Conservation (phyloP, 371 early-diverging fungal genomes). For the Mortierella sp. region DNA sequence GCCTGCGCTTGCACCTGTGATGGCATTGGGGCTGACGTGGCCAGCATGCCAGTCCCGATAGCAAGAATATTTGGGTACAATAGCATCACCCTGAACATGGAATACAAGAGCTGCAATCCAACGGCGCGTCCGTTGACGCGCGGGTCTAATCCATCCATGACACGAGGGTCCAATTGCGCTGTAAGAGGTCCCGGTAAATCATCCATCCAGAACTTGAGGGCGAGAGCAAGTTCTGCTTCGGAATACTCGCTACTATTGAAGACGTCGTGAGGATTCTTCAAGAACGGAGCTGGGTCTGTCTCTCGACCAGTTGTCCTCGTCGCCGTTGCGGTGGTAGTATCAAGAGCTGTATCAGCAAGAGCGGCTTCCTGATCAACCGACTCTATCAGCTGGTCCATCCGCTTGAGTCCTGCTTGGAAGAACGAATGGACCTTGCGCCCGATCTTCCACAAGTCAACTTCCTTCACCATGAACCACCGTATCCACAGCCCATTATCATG, state of each 20-base stretch:
- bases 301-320: background rate
- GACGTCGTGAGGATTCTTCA: conserved; percentile 9
- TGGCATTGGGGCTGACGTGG: background rate
- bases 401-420: conserved; percentile 34
- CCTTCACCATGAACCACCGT: conserved; percentile 49
- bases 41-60: conserved; percentile 33
- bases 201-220: conserved; percentile 43
- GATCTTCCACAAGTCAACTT: conserved; percentile 42
- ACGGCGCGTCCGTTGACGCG: conserved; percentile 48
- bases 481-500: conserved; percentile 47
- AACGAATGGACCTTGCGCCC: conserved; percentile 44
- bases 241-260: conserved; percentile 25
- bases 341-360: background rate
- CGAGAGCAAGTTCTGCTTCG: conserved; percentile 35
- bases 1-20: background rate
- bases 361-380: conserved; percentile 1
- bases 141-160: conserved; percentile 31
- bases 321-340: background rate
- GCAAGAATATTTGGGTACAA: conserved; percentile 38
- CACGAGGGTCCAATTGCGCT: conserved; percentile 14
- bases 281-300: background rate
- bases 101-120: conserved; percentile 30
- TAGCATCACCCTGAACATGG: conserved; percentile 32
- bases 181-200: conserved; percentile 21
- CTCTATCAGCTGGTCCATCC: conserved; percentile 33